Evolutionary conservation across 2,329 filamentous ascomycete species (phyloP), one percentile per base, ranked within the genome.

Genomic region (Cladobotryum mycophilum): DNA sequence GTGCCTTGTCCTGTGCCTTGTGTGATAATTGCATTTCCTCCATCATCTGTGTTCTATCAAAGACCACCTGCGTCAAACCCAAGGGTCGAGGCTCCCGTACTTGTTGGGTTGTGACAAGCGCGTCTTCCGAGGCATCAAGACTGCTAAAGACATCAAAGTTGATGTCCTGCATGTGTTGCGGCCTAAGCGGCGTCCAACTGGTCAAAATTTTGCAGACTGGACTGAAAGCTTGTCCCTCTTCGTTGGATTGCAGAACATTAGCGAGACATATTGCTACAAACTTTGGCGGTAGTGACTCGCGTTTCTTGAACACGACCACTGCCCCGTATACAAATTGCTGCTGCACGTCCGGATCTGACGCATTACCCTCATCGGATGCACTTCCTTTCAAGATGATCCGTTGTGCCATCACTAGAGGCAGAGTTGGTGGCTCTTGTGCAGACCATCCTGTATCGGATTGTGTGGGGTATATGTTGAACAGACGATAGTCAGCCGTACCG

Each of bases 401-500:
- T 12, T 40, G 38, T n/a, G 40, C 13, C 41, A 49, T 49, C n/a
- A 49, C 35, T 12, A 44, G 17, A 4, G 47, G 47, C 14, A 44
- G 33, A 9, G 35, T 2, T 4, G 40, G 47, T 17, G 40, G 47
- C 41, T 38, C 36, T 22, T 49, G 33, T 8, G 30, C 34, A 15
- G 40, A 44, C 41, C 38, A 37, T 17, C 17, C 18, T 5, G 20
- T 17, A 7, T 44, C 13, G 4, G 33, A n/a, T 2, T 44, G 15
- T 15, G 7, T 49, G 3, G 40, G 51, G n/a, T 47, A 53, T 25
- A 53, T 48, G 8, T 45, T 45, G 4, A 50, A 51, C 3, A 51
- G 35, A 8, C 48, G 48, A 36, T 54, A 52, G 37, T 38, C 37
- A 1, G 36, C 15, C 7, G 45, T 41, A 13, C 41, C 52, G 14